Conservation (phyloP, 495 filamentous ascomycete genomes). For the Penicillium lividum region DNA sequence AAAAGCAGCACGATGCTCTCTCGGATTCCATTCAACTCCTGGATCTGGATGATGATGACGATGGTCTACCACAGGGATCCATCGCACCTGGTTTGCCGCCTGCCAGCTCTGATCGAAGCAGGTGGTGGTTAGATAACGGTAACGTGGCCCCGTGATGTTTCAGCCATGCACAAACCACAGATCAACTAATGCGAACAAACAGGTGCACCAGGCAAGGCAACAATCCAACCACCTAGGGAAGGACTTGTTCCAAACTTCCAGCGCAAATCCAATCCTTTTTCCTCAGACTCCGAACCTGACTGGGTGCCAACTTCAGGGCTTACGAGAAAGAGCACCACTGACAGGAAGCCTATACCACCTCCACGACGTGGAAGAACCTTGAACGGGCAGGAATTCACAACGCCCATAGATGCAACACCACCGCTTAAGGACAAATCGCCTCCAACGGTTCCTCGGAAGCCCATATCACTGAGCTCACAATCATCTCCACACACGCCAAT, state of each 20-base stretch:
- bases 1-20: constrained; percentile 56
- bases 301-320: constrained; percentile 56
- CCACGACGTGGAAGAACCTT: constrained; percentile 5
- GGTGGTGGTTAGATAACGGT: constrained; percentile 94
- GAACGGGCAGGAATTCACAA: background rate
- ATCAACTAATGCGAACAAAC: constrained; percentile 14
- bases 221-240: constrained; percentile 60
- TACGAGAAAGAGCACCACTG: background rate
- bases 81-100: constrained; percentile 81
- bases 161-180: background rate
- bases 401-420: background rate
- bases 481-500: background rate
- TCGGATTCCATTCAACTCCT: constrained; percentile 43
- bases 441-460: constrained; percentile 39
- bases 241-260: constrained; percentile 66
- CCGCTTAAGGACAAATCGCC: constrained; percentile 12
- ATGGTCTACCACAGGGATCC: constrained; percentile 69
- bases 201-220: constrained; percentile 75
- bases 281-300: constrained; percentile 64
- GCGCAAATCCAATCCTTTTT: constrained; percentile 81
- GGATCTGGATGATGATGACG: constrained; percentile 74
- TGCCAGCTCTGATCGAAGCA: constrained; percentile 83
- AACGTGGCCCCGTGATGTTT: constrained; percentile 12
- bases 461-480: constrained; percentile 30
- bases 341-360: constrained; percentile 20